phyloP scores from a whole-genome alignment of 805 yeast genomes.

The Teunomyces gatunensis region DNA sequence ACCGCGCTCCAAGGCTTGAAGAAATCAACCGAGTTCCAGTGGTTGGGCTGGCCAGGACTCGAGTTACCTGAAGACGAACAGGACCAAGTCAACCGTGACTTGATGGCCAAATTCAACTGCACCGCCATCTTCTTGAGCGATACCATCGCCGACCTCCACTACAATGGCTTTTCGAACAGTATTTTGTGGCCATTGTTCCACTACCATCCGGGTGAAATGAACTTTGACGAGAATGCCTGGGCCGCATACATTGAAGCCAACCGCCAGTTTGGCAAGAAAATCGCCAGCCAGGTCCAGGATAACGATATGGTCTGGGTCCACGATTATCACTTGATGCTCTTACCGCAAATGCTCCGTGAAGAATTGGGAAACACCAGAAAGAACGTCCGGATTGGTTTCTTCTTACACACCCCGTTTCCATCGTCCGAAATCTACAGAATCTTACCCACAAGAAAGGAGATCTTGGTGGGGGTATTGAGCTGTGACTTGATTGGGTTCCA shows the following conservation, averaged over 20 bases:
- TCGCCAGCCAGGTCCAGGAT: slow-evolving; percentile 68
- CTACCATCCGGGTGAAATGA: slow-evolving; percentile 98
- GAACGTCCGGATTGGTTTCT: slow-evolving; percentile 83
- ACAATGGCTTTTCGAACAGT: slow-evolving; percentile 92
- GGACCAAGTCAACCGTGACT: slow-evolving; percentile 62
- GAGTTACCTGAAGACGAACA: slow-evolving; percentile 81
- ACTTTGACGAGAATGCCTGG: slow-evolving; percentile 97
- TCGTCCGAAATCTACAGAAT: slow-evolving; percentile 94
- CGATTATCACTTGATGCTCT: slow-evolving; percentile 93
- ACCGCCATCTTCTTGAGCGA: slow-evolving; percentile 87
- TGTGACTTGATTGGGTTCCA: slow-evolving; percentile 97
- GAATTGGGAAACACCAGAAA: slow-evolving; percentile 47
- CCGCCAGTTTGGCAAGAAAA: slow-evolving; percentile 69
- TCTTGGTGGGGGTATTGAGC: slow-evolving; percentile 84
- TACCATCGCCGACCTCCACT: slow-evolving; percentile 90
- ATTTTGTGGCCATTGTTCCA: slow-evolving; percentile 98
- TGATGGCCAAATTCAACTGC: slow-evolving; percentile 77
- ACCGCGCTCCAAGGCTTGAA: slow-evolving; percentile 92
- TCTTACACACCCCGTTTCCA: slow-evolving; percentile 97
- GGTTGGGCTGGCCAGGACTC: slow-evolving; percentile 97
- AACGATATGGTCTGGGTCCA: slow-evolving; percentile 96
- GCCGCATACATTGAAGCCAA: slow-evolving; percentile 96
- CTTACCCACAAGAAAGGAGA: slow-evolving; percentile 91
- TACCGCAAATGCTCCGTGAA: slow-evolving; percentile 82
- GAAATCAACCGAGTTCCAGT: slow-evolving; percentile 78